These are phyloP conservation scores for Angomonas deanei DNA, from an alignment of 208 protist genomes.

Conservation along the genomic window DNA sequence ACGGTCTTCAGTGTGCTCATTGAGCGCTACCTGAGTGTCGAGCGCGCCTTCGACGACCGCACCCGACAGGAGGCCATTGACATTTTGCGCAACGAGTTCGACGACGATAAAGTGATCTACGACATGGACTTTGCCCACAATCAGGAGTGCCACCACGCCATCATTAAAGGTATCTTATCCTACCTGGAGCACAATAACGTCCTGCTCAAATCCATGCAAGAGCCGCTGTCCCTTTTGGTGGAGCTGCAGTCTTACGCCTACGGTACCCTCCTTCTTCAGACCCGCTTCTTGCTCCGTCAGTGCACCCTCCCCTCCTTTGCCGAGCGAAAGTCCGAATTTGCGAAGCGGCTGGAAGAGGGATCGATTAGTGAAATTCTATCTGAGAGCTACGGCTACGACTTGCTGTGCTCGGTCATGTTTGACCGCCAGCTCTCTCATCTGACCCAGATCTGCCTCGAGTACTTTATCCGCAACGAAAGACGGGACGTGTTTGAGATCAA, in stretches of 20 bases:
- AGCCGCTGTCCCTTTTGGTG: conserved; percentile 39
- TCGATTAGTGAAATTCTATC: conserved; percentile 35
- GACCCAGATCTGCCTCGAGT: conserved; percentile 59
- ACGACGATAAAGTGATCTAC: conserved; percentile 35
- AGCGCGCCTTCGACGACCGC: conserved; percentile 55
- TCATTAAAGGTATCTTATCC: conserved; percentile 47
- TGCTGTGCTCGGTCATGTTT: conserved; percentile 77
- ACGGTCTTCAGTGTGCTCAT: conserved; percentile 53
- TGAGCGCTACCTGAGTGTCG: conserved; percentile 62
- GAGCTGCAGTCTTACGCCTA: conserved; percentile 42
- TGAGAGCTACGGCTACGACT: conserved; percentile 61
- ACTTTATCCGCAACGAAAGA: conserved; percentile 78
- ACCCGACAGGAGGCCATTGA: conserved; percentile 72
- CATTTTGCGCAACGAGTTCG: conserved; percentile 33
- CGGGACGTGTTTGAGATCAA: conserved; percentile 55
- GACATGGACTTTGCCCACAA: conserved; percentile 69
- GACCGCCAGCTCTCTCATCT: conserved; percentile 68
- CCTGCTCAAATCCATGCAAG: conserved; percentile 57
- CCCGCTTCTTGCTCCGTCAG: conserved; percentile 64
- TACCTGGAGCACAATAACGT: conserved; percentile 56
- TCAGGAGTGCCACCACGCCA: conserved; percentile 65
- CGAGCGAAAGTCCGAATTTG: conserved; percentile 64
- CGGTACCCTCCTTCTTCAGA: conserved; percentile 61
- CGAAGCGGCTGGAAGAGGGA: conserved; percentile 52
- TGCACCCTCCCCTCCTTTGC: conserved; percentile 64